Base-by-base conservation (phyloP, 2,329 filamentous ascomycete genomes). In the Aaosphaeria pasadenensis region DNA sequence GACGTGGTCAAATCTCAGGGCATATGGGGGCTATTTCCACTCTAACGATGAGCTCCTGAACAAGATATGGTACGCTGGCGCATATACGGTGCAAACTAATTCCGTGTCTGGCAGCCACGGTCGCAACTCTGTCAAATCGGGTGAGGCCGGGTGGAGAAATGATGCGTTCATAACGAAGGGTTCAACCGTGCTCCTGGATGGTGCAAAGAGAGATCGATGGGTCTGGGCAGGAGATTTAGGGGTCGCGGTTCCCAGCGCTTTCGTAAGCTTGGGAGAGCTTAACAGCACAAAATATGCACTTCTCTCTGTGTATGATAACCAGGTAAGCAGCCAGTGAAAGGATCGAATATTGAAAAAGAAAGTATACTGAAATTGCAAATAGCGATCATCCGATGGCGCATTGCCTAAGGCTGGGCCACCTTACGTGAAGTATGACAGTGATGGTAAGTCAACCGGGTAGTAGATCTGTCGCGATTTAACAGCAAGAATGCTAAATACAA, bases 171-270 rank as follows among this genome's bases (percentile, higher is more conserved):
- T 74, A 55, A 68, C 42, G 53, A 57, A 48, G 7, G 72, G 71
- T 4, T 60, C 72, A 48, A 67, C 60, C 6, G 67, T 66, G 3
- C 59, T 73, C 41, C 66, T 70, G 4, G 72, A 74, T 50, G 70
- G 71, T 4, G 71, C 67, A 9, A 73, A 74, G 43, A 62, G 72
- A 3, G 72, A 74, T 49, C 61, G 71, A 1, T 64, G 71, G 1
- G 71, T 75, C 6, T 74, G 73, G 67, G 74, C 76, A 0, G 77
- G 76, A 5, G 76, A 78, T 45, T 78, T 79, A 76, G 76, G 74
- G 0, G 71, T 78, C 43, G 75, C 76, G 3, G 73, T 78, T 0
- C 74, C 74, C 3, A 66, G 70, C 3, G 65, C 69, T 0, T 71
- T 74, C 46, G 69, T 75, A 2, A 74, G 71, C 43, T 65, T 70